phyloP scores from a whole-genome alignment of 75 land plant genomes.

The Gnetum montanum region DNA sequence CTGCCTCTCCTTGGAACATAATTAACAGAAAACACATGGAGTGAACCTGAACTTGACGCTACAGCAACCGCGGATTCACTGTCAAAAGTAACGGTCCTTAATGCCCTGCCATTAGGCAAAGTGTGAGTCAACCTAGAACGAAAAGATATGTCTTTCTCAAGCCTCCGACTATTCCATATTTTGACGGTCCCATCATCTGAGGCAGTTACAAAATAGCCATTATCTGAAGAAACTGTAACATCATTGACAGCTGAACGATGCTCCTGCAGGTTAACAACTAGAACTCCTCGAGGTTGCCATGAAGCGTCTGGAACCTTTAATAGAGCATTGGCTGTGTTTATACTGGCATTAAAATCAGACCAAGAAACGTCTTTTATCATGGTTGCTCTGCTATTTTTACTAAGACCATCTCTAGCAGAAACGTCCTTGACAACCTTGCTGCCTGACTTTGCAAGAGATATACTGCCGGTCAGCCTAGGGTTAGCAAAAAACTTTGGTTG shows the following conservation, averaged over 20 bases:
- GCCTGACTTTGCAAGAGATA: conserved; percentile 28
- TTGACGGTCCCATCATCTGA: conserved; percentile 95
- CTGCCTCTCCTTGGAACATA: conserved; percentile 59
- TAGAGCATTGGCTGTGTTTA: conserved; percentile 24
- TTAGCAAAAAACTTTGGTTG: conserved; percentile 68
- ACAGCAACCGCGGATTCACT: conserved; percentile 78
- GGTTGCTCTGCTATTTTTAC: conserved; percentile 14
- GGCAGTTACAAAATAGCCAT: conserved; percentile 83
- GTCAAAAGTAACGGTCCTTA: conserved; percentile 58
- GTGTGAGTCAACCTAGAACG: conserved; percentile 86
- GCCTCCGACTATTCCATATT: conserved; percentile 88
- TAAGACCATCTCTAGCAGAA: conserved; percentile 35
- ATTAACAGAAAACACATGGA: conserved; percentile 85
- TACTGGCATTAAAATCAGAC: conserved; percentile 24
- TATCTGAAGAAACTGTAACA: conserved; percentile 82
- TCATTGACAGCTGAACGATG: conserved; percentile 93
- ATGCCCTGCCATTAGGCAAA: conserved; percentile 53
- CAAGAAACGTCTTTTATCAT: conserved; percentile 32
- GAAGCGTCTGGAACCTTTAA: conserved; percentile 45
- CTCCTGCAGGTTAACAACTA: conserved; percentile 94
- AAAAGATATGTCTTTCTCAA: conserved; percentile 93
- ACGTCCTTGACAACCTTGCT: conserved; percentile 41
- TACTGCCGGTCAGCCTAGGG: conserved; percentile 36
- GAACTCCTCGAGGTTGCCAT: conserved; percentile 94
- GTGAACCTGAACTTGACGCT: conserved; percentile 68